phyloP scores from a whole-genome alignment of 164 flowering plant genomes.

The Saururus chinensis region DNA sequence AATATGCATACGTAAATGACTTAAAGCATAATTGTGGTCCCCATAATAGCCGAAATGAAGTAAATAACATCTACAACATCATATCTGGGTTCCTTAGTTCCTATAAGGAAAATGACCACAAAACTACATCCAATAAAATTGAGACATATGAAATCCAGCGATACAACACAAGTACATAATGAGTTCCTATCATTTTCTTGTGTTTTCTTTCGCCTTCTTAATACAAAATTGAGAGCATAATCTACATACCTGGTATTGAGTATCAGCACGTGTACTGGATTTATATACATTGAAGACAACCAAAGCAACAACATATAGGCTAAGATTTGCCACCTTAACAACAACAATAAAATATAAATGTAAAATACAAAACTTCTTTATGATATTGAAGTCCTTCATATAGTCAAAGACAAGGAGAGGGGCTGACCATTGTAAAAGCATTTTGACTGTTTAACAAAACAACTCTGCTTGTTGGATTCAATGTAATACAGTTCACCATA shows the following conservation, averaged over 20 bases:
- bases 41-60: neutral
- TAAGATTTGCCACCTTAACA: conserved; percentile 78
- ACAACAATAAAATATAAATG: conserved; percentile 2
- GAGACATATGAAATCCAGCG: conserved; percentile 85
- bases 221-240: neutral
- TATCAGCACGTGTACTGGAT: conserved; percentile 29
- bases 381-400: neutral
- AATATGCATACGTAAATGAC: neutral
- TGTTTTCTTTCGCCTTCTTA: neutral
- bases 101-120: conserved; percentile 64
- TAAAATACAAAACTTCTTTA: conserved; percentile 1
- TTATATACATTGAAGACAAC: conserved; percentile 36
- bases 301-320: conserved; percentile 75
- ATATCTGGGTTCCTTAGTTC: conserved; percentile 87
- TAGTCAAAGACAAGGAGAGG: conserved; percentile 1
- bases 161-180: conserved; percentile 36
- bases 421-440: conserved; percentile 87
- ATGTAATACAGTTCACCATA: conserved; percentile 88
- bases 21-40: neutral
- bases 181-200: neutral
- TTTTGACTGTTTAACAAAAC: conserved; percentile 83
- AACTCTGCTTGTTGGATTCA: conserved; percentile 82
- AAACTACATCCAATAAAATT: conserved; percentile 79
- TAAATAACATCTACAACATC: neutral
- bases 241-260: conserved; percentile 68